Conservation (phyloP, 2,329 filamentous ascomycete species). For the Ascochyta pisi region DNA sequence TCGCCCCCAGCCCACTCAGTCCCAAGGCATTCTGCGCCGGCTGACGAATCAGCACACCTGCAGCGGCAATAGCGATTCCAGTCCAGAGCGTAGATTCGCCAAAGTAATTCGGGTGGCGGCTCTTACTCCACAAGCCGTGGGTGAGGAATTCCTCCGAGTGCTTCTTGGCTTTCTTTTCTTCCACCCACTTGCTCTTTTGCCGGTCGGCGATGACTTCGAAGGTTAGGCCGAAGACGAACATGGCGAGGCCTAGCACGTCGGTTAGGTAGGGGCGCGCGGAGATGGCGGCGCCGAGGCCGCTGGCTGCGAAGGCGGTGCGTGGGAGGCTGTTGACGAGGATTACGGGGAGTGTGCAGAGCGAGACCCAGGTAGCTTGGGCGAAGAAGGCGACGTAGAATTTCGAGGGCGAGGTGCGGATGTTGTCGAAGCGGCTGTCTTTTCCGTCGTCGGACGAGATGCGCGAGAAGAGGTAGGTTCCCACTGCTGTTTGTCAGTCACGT, state of each 20-base stretch:
- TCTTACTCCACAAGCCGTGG: conserved; percentile 66
- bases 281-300: conserved; percentile 55
- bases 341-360: conserved; percentile 70
- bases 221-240: conserved; percentile 66
- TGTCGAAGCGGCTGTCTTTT: conserved; percentile 65
- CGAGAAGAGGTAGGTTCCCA: conserved; percentile 69
- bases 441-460: conserved; percentile 64
- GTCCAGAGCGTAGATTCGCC: conserved; percentile 75
- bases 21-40: conserved; percentile 66
- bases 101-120: conserved; percentile 73
- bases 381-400: conserved; percentile 64
- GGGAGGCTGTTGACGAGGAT: conserved; percentile 69
- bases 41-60: conserved; percentile 62
- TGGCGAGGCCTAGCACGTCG: conserved; percentile 63
- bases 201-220: conserved; percentile 69
- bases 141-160: conserved; percentile 73
- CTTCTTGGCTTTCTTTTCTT: conserved; percentile 67
- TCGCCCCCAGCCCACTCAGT: conserved; percentile 51
- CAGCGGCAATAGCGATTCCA: conserved; percentile 67
- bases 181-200: conserved; percentile 69
- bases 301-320: conserved; percentile 53
- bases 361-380: conserved; percentile 72
- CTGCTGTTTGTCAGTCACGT: conserved; percentile 42
- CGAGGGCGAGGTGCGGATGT: conserved; percentile 59
- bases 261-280: conserved; percentile 51